Base-by-base conservation (phyloP, 495 filamentous ascomycete genomes). In the Pseudevernia furfuracea region DNA sequence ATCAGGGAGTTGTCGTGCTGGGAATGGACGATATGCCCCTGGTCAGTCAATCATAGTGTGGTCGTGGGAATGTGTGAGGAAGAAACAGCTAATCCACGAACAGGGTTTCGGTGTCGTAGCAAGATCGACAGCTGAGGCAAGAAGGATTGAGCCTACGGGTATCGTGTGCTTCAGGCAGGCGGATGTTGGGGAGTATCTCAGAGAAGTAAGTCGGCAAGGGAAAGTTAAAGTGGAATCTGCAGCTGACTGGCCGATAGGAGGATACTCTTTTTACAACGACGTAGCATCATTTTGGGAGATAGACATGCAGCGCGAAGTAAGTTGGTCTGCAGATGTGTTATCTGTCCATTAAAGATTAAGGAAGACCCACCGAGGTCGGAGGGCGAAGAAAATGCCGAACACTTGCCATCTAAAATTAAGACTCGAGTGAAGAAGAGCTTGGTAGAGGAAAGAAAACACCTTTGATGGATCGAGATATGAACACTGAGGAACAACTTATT, bases 131-230 rank as follows among this genome's bases (percentile, higher is more conserved):
- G 83, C 87, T 48, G 91, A 97, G 72, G 84, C 89, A 21, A 77
- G 89, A 65, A 78, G 88, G 63, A 73, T 97, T 61, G 93, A 97
- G 57, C 94, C 94, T 0, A 98, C 95, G 1, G 91, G 87, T 19
- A 88, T 96, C 60, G 85, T 87, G 14, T 83, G 86, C 38, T 96
- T 96, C 74, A 78, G 91, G 68, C 91, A 96, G 74, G 87, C 88
- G 2, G 93, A 97, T 79, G 84, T 88, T 71, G 93, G 94, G 53
- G 91, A 96, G 73, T 98, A 95, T 70, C 80, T 98, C 61, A 82
- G 94, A 71, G 93, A 97, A 73, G 85, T 80, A 67, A 60, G 70
- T 19, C 39, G 34, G 66, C 36, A 9, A n/a, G 19, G 4, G 9
- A 10, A 21, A 0, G 8, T 48, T 17, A 8, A 11, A 10, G 21